Evolutionary conservation across 2,329 filamentous ascomycete genomes (phyloP), one percentile per base, ranked within the genome.

Genomic region (Colletotrichum kahawae): DNA sequence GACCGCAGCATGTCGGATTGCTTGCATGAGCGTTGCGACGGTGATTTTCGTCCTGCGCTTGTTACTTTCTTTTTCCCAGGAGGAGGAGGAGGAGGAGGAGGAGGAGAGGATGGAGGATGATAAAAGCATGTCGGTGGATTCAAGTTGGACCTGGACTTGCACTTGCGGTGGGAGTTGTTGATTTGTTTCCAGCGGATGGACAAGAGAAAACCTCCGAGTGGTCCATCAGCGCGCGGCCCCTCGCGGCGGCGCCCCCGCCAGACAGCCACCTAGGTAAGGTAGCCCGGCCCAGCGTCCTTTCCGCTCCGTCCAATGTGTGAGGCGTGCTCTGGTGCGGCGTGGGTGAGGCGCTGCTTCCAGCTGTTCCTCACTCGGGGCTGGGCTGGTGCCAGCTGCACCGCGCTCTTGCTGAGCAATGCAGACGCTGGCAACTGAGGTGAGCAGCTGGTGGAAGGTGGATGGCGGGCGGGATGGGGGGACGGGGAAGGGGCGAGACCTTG

Each of bases 11-110:
- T 60, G 57, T 48, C n/a, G 29, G n/a, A 60, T 66, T 74, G 62
- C 71, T 70, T 71, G 67, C 68, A 71, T 66, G 72, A 31, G 43
- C 38, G 38, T 67, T 67, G 54, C 36, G 67, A 62, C 67, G 54
- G 54, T 54, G 51, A 66, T 66, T 54, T 54, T 62, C 51, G 29
- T 62, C 63, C 62, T 67, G 18, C 56, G 38, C 64, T 67, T 43
- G 21, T 70, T 74, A 62, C 21, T 34, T 71, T 74, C 59, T 31
- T 71, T 63, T 62, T 71, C 24, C 24, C 24, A 24, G 24, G 24
- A 24, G 24, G 24, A 24, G 24, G 24, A 24, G 24, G 24, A 24
- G 24, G 24, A 24, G 24, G 24, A 24, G 24, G 24, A 24, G 24
- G 24, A 24, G 24, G 24, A n/a, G n/a, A 48, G 43, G n/a, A 33